phyloP scores from a whole-genome alignment of 2,329 filamentous ascomycete genomes.

The Epichloe typhina region DNA sequence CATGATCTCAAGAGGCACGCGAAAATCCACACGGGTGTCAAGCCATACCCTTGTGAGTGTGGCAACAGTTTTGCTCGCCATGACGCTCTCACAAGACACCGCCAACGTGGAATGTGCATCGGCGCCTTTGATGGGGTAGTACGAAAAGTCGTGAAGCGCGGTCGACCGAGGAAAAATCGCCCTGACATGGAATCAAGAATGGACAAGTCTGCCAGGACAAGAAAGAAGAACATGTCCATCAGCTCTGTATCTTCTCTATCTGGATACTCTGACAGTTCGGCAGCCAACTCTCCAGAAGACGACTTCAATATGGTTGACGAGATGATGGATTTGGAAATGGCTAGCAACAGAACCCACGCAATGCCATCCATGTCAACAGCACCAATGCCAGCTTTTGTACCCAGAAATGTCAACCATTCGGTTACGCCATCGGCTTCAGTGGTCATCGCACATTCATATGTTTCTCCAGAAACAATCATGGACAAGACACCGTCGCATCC shows the following conservation, averaged over 20 bases:
- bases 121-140: slow-evolving; percentile 77
- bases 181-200: slow-evolving; percentile 43
- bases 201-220: slow-evolving; percentile 41
- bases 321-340: slow-evolving; percentile 30
- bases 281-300: slow-evolving; percentile 37
- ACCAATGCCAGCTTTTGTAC: slow-evolving; percentile 23
- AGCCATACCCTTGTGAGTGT: slow-evolving; percentile 89
- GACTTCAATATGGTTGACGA: slow-evolving; percentile 35
- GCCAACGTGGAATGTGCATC: slow-evolving; percentile 91
- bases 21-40: slow-evolving; percentile 93
- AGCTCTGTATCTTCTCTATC: slow-evolving; percentile 41
- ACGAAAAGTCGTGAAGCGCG: slow-evolving; percentile 47
- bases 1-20: slow-evolving; percentile 95
- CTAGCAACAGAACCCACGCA: slow-evolving; percentile 12
- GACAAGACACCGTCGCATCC: slow-evolving; percentile 25
- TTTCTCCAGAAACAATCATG: slow-evolving; percentile 33
- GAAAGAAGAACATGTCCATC: slow-evolving; percentile 40
- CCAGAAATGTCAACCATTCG: slow-evolving; percentile 20
- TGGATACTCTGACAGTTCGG: slow-evolving; percentile 43
- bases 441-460: slow-evolving; percentile 27
- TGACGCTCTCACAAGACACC: slow-evolving; percentile 85
- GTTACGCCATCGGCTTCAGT: slow-evolving; percentile 26
- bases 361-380: slow-evolving; percentile 32
- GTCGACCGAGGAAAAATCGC: slow-evolving; percentile 47
- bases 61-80: slow-evolving; percentile 91